Evolutionary conservation across 441 rosid genomes (phyloP), one percentile per base, ranked within the genome.

Genomic region (Macaranga tanarius): DNA sequence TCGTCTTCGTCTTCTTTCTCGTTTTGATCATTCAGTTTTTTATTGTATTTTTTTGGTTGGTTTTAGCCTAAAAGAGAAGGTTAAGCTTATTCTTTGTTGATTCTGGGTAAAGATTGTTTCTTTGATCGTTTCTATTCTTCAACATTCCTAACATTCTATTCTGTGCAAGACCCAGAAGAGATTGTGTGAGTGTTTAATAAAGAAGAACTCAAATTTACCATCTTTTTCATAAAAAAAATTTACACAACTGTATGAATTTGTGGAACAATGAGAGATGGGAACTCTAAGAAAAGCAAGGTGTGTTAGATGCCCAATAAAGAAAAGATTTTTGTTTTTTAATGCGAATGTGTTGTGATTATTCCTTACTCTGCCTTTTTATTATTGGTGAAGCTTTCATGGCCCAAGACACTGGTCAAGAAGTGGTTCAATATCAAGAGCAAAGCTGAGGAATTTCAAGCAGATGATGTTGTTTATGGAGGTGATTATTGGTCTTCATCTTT

Each of bases 331-430:
- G 20, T 56, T 72, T 77, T 77, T 50, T 8, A 20, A 42, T 74
- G 61, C 66, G 54, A 69, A 56, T 51, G 22, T 81, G 59, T 65
- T 65, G 38, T 62, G 61, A 58, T 65, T 38, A 68, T 78, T 76
- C 77, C 73, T 81, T 67, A 73, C 62, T 75, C 5, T 25, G 51
- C 69, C 28, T 73, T 6, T 72, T 23, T 9, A 48, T 16, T 78
- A 65, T 71, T 74, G 79, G 67, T 84, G 79, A 85, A 91, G 99
- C 86, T 93, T 82, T 90, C 95, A 38, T 95, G 99, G 99, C 87
- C 98, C 65, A 95, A 89, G 89, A 89, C 88, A 82, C 81, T 93
- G 94, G 92, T 95, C 69, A 93, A 90, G 84, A 95, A 95, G 84
- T 93, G 94, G 98, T 86, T 95, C 83, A 90, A 90, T 71, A 86